Percentiles rank a stretch among this genome's conserved stretches.
Evolutionary conservation across 179 eudicot genomes (phyloP).

Genomic region (Dionaea muscipula): DNA sequence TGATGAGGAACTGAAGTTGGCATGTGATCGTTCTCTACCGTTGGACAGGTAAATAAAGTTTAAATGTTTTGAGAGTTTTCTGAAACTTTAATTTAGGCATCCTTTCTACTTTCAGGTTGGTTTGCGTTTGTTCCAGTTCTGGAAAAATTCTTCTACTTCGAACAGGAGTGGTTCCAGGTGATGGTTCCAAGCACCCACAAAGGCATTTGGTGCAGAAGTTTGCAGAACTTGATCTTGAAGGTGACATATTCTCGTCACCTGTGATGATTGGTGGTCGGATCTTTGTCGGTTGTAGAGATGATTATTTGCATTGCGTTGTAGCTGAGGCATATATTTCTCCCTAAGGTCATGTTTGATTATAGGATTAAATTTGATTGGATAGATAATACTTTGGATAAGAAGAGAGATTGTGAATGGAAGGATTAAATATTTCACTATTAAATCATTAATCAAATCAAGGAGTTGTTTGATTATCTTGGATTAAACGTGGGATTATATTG

Average conservation of each 20-base stretch:
- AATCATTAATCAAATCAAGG: too few species aligned
- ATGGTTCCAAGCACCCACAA: conserved; percentile 2
- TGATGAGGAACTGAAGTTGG: conserved; percentile 47
- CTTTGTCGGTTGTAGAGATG: conserved; percentile 91
- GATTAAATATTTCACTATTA: too few species aligned
- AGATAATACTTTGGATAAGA: too few species aligned
- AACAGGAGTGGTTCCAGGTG: conserved; percentile 14
- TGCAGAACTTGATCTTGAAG: conserved; percentile 50
- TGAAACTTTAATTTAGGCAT: neutral
- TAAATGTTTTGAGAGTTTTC: neutral
- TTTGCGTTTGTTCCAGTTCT: conserved; percentile 61
- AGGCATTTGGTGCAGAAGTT: conserved; percentile 29
- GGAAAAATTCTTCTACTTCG: conserved; percentile 49
- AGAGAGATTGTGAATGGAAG: too few species aligned
- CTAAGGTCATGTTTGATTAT: too few species aligned
- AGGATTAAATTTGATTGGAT: too few species aligned
- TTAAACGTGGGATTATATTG: too few species aligned
- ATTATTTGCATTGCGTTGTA: conserved; percentile 50
- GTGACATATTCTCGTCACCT: conserved; percentile 81
- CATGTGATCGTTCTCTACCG: conserved; percentile 20
- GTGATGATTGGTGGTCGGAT: conserved; percentile 76
- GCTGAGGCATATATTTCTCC: conserved; percentile 14
- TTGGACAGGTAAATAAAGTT: conserved; percentile 31
- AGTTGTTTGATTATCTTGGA: too few species aligned
- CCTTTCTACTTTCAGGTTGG: conserved; percentile 27